phyloP scores from a whole-genome alignment of 148 eudicot genomes.

The Camellia granthamiana region DNA sequence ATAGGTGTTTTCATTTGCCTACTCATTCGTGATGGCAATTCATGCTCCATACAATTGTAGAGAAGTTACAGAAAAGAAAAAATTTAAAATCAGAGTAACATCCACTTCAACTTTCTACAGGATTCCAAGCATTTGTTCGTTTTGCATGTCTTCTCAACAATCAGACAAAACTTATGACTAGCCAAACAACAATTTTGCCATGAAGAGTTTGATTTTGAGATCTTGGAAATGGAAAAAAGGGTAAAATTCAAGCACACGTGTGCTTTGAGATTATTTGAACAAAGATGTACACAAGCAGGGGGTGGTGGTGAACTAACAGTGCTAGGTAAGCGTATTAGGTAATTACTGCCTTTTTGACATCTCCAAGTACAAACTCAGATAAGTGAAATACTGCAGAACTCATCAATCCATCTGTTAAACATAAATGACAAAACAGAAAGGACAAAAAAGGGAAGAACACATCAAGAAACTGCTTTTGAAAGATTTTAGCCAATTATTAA shows the following conservation, averaged over 20 bases:
- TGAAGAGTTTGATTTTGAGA: background rate
- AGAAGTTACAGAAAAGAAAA: background rate
- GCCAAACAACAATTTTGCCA: background rate
- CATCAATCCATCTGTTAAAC: background rate
- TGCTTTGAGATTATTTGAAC: no score
- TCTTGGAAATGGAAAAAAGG: background rate
- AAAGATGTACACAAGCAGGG: background rate
- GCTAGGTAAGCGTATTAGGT: background rate
- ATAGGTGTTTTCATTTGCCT: background rate
- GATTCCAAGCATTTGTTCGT: background rate
- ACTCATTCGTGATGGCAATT: background rate
- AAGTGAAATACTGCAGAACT: background rate
- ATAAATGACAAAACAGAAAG: no score
- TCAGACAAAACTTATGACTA: background rate
- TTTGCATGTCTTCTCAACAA: conserved; percentile 1
- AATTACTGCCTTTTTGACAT: background rate
- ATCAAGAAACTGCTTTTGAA: no score
- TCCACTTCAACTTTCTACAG: background rate
- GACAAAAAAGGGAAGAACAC: no score
- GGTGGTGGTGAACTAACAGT: background rate
- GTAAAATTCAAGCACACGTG: background rate
- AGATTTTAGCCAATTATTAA: no score
- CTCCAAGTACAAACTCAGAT: background rate
- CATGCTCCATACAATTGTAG: background rate
- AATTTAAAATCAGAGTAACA: background rate